Percentiles rank a stretch among this genome's conserved stretches.
phyloP scores from a whole-genome alignment of 1,284 basidiomycete genomes.

The Phaffia rhodozyma region DNA sequence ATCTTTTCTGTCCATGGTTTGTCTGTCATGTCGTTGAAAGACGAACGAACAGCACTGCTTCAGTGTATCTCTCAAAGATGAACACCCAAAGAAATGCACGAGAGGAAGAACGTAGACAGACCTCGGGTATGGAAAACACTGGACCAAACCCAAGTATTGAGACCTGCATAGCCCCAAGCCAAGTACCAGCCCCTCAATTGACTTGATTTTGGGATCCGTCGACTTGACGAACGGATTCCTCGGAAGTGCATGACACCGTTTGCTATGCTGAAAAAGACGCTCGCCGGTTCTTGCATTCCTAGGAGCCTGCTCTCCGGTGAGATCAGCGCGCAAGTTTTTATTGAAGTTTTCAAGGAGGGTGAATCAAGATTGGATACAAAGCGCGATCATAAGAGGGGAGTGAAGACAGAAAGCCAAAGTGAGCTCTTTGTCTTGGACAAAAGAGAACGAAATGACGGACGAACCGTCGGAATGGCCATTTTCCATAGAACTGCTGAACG shows the following conservation, averaged over 20 bases:
- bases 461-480: conserved; percentile 78
- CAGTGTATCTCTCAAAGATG: neutral
- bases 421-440: neutral
- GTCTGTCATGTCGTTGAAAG: conserved; percentile 42
- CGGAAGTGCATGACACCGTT: conserved; percentile 65
- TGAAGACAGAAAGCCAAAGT: neutral
- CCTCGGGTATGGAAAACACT: conserved; percentile 85
- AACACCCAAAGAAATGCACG: neutral
- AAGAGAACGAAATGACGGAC: conserved; percentile 10
- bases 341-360: conserved; percentile 18
- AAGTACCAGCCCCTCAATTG: conserved; percentile 61
- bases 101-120: conserved; percentile 30
- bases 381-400: neutral
- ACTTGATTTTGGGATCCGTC: conserved; percentile 45
- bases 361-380: conserved; percentile 20
- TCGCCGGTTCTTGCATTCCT: conserved; percentile 89
- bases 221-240: conserved; percentile 45
- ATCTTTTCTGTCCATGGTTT: conserved; percentile 70
- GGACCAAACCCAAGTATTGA: conserved; percentile 91
- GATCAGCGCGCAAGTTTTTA: neutral
- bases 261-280: conserved; percentile 73
- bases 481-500: conserved; percentile 79
- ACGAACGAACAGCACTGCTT: conserved; percentile 5
- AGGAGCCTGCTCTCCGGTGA: conserved; percentile 38
- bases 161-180: conserved; percentile 55